These are phyloP conservation scores for Tulasnella sp. DNA, from an alignment of 768 basidiomycete genomes.

Conservation along the genomic window DNA sequence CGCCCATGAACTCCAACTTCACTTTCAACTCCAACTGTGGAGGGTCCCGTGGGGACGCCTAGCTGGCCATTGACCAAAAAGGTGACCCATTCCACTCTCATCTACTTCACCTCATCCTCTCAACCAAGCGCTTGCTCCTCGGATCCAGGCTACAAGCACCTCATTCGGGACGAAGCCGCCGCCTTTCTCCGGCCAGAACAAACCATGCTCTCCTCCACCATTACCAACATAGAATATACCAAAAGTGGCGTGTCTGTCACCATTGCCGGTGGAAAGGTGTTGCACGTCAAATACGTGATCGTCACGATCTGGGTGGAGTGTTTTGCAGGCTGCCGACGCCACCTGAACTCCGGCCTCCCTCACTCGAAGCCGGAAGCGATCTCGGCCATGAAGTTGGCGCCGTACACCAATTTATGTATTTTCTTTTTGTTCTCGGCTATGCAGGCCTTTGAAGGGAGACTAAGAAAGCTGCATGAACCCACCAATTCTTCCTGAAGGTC, in stretches of 20 bases:
- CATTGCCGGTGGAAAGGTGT: conserved; percentile 32
- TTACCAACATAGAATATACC: conserved; percentile 38
- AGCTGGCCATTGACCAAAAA: conserved; percentile 46
- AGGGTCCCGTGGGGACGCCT: conserved; percentile 46
- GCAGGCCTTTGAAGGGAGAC: not conserved
- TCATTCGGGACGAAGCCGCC: conserved; percentile 46
- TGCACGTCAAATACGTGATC: conserved; percentile 47
- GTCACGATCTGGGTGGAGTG: conserved; percentile 62
- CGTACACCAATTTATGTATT: conserved; percentile 40
- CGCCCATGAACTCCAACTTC: conserved; percentile 44
- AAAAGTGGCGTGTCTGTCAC: conserved; percentile 38
- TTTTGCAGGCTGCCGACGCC: conserved; percentile 52
- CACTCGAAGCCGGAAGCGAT: conserved; percentile 55
- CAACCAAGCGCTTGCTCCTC: no score
- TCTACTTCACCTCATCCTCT: no score
- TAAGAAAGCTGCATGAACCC: not conserved
- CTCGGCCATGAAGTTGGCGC: conserved; percentile 48
- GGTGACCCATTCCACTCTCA: conserved; percentile 25
- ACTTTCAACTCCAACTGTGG: conserved; percentile 42
- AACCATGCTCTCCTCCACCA: conserved; percentile 39
- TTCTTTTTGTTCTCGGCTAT: no score
- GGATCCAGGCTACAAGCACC: conserved; percentile 36
- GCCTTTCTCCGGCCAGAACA: conserved; percentile 42
- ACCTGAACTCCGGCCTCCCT: conserved; percentile 41
- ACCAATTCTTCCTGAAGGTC: conserved; percentile 45